phyloP scores from a whole-genome alignment of 768 basidiomycete genomes.

The Rhizopogon roseolus region DNA sequence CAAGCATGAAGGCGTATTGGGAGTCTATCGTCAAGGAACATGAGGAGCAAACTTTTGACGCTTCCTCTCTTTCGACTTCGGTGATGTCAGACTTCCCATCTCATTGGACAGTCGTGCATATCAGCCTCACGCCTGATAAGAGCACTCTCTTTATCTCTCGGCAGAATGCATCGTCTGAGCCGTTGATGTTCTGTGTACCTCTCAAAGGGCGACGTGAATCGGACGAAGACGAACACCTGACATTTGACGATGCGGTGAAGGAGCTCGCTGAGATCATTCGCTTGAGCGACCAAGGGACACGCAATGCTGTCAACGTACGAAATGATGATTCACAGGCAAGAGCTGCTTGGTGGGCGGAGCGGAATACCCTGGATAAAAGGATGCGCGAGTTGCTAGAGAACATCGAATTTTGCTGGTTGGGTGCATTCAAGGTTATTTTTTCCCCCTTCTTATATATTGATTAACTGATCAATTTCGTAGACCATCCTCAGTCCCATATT shows the following conservation, averaged over 20 bases:
- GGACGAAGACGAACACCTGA: conserved; percentile 69
- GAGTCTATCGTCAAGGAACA: conserved; percentile 51
- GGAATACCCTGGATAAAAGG: conserved; percentile 71
- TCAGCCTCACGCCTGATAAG: conserved; percentile 80
- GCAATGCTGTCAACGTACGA: conserved; percentile 66
- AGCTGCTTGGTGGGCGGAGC: conserved; percentile 82
- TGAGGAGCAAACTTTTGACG: conserved; percentile 37
- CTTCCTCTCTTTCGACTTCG: conserved; percentile 33
- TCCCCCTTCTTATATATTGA: not conserved
- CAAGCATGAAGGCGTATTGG: conserved; percentile 58
- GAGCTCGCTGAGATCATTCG: conserved; percentile 80
- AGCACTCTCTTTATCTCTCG: conserved; percentile 81
- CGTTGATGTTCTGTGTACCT: conserved; percentile 86
- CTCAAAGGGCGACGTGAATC: conserved; percentile 78
- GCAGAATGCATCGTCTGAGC: conserved; percentile 52
- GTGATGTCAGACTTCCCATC: conserved; percentile 49
- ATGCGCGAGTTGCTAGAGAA: conserved; percentile 71
- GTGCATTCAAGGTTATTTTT: conserved; percentile 84
- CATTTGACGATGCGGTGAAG: conserved; percentile 64
- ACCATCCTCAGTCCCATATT: conserved; percentile 55
- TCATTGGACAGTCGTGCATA: conserved; percentile 81
- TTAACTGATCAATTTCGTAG: conserved; percentile 27
- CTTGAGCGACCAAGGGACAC: conserved; percentile 73
- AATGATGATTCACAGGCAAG: conserved; percentile 60
- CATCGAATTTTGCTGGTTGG: conserved; percentile 95